A percentile compares a stretch with the other conserved stretches of the same genome.
These are phyloP conservation scores for Orbilia brochopaga DNA, from an alignment of 2,329 filamentous ascomycete species.

Conservation along the genomic window DNA sequence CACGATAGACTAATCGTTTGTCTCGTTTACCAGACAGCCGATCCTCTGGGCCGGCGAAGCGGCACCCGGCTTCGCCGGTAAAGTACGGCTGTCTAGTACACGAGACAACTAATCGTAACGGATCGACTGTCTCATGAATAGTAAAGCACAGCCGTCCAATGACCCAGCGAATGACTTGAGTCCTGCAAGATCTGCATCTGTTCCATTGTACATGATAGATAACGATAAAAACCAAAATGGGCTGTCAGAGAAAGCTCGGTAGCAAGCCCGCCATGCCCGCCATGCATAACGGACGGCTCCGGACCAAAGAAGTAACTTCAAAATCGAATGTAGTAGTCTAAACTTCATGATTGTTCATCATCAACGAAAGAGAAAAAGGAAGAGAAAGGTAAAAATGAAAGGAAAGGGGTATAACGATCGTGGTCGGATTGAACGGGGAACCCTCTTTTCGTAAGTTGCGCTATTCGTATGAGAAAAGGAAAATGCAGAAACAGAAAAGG, in stretches of 20 bases:
- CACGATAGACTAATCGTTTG: not conserved
- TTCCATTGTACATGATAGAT: constrained; percentile 6
- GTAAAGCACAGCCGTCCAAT: not conserved
- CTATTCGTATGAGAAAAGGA: constrained; percentile 21
- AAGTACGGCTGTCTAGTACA: no score
- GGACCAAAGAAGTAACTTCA: not conserved
- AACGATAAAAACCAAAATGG: not conserved
- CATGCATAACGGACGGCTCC: not conserved
- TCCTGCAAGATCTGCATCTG: not conserved
- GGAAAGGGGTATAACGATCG: constrained; percentile 38
- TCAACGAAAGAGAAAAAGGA: constrained; percentile 9
- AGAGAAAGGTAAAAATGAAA: not conserved
- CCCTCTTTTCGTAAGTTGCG: constrained; percentile 25
- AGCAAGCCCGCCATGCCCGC: not conserved
- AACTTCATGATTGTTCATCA: constrained; percentile 19
- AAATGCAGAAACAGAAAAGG: constrained; percentile 7
- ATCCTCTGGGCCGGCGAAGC: no score
- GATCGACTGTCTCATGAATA: no score
- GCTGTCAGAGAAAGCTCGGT: not conserved
- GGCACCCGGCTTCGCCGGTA: no score
- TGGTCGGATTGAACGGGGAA: constrained; percentile 24
- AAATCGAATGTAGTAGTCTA: constrained; percentile 37
- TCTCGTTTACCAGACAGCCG: no score
- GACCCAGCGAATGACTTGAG: constrained; percentile 1
- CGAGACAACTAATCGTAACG: no score